phyloP scores from a whole-genome alignment of 495 filamentous ascomycete species.

The Ramalina intermedia region DNA sequence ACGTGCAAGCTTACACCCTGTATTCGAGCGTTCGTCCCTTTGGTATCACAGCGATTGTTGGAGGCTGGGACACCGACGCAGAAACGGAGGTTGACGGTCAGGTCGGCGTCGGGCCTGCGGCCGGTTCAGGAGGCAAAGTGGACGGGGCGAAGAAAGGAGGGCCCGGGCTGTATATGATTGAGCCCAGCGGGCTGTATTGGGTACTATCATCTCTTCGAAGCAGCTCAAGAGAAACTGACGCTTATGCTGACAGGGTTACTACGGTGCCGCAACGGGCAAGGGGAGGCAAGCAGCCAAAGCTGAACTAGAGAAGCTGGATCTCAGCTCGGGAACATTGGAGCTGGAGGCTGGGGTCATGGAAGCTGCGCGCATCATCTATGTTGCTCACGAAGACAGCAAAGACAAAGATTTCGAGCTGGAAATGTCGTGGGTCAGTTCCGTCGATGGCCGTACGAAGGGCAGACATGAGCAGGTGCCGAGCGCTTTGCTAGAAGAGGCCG shows the following conservation, averaged over 20 bases:
- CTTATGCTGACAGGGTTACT: conserved; percentile 56
- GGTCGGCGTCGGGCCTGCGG: conserved; percentile 63
- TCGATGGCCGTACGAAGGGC: conserved; percentile 76
- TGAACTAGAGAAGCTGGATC: conserved; percentile 91
- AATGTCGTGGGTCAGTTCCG: conserved; percentile 89
- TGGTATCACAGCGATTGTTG: conserved; percentile 87
- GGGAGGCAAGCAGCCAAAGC: conserved; percentile 92
- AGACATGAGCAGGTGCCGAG: conserved; percentile 84
- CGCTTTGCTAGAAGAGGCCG: conserved; percentile 77
- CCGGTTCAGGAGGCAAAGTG: conserved; percentile 68
- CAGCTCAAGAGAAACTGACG: background rate
- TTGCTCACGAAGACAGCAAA: conserved; percentile 91
- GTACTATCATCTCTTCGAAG: conserved; percentile 26
- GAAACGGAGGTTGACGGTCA: conserved; percentile 72
- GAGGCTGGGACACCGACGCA: conserved; percentile 77
- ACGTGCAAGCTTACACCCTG: conserved; percentile 92
- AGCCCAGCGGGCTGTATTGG: conserved; percentile 94
- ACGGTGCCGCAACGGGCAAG: conserved; percentile 92
- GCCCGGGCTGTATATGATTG: conserved; percentile 93
- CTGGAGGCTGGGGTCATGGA: conserved; percentile 85
- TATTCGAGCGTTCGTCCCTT: conserved; percentile 94
- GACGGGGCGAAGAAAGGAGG: conserved; percentile 66
- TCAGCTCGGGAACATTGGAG: conserved; percentile 60
- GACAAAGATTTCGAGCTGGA: conserved; percentile 99
- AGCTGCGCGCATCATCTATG: conserved; percentile 89